Evolutionary conservation across 805 yeast species (phyloP).

Genomic region (Candida yuanshanica): DNA sequence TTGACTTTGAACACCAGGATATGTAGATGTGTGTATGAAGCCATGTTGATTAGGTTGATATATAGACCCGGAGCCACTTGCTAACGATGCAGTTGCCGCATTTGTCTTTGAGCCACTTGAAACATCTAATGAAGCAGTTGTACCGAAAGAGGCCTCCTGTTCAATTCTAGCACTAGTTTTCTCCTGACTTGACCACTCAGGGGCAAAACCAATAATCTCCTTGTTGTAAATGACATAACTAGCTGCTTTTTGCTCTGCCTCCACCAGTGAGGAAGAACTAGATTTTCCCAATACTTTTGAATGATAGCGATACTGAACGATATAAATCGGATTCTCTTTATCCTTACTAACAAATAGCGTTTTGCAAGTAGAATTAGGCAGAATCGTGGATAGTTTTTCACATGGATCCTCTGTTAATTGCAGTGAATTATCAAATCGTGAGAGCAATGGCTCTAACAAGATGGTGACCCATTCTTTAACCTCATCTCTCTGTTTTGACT

Average conservation of each 20-base stretch:
- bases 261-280: constrained; percentile 2
- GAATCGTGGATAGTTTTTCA: neutral
- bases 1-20: too few relatives aligned
- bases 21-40: too few relatives aligned
- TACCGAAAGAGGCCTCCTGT: neutral
- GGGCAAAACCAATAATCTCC: neutral
- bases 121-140: neutral
- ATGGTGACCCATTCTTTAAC: constrained; percentile 7
- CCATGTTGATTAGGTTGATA: too few relatives aligned
- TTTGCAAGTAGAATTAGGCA: constrained; percentile 1
- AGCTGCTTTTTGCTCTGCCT: constrained; percentile 2
- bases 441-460: constrained; percentile 6
- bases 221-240: constrained; percentile 2
- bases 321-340: neutral
- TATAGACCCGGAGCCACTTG: too few relatives aligned
- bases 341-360: neutral
- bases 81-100: neutral
- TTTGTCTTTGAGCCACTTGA: neutral
- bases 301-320: constrained; percentile 1
- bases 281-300: constrained; percentile 2
- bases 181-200: constrained; percentile 1
- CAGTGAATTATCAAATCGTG: neutral
- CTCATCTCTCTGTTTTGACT: neutral
- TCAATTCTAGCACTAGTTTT: neutral
- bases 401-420: neutral